Evolutionary conservation across 176 grass and related monocot species (phyloP).

Genomic region (Oryza longistaminata): DNA sequence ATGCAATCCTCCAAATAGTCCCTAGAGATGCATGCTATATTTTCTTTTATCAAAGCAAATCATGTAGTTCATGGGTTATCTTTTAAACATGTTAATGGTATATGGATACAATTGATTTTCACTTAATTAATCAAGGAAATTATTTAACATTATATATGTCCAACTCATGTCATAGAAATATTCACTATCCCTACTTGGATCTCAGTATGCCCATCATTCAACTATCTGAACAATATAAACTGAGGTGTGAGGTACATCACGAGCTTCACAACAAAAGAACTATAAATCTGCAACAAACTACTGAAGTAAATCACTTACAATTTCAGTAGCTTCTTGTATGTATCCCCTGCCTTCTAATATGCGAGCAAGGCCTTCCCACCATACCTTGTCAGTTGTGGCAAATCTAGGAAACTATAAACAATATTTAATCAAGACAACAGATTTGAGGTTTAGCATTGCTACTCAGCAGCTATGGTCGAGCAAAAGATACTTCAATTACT

Average conservation of each 20-base stretch:
- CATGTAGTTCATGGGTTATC: not conserved
- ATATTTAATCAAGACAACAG: constrained; percentile 14
- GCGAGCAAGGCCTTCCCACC: constrained; percentile 89
- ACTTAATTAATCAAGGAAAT: constrained; percentile 21
- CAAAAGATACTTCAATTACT: constrained; percentile 2
- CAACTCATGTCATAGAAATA: not conserved
- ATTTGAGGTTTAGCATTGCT: not conserved
- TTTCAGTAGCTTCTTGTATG: constrained; percentile 77
- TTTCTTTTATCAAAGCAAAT: not conserved
- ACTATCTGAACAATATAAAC: constrained; percentile 21
- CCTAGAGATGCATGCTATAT: not conserved
- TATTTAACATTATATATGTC: constrained; percentile 1
- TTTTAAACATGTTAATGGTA: constrained; percentile 7
- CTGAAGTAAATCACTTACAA: constrained; percentile 54
- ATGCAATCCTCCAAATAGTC: not conserved
- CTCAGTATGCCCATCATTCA: not conserved
- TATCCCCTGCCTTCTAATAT: constrained; percentile 64
- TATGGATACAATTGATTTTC: not conserved
- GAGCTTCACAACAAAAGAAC: not conserved
- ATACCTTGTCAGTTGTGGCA: constrained; percentile 57
- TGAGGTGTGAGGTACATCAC: not conserved
- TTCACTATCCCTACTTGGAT: not conserved
- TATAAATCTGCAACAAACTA: constrained; percentile 4
- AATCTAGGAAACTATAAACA: constrained; percentile 64
- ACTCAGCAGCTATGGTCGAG: not conserved